Conservation (phyloP, 208 protist genomes). For the Wallacemonas sp. region DNA sequence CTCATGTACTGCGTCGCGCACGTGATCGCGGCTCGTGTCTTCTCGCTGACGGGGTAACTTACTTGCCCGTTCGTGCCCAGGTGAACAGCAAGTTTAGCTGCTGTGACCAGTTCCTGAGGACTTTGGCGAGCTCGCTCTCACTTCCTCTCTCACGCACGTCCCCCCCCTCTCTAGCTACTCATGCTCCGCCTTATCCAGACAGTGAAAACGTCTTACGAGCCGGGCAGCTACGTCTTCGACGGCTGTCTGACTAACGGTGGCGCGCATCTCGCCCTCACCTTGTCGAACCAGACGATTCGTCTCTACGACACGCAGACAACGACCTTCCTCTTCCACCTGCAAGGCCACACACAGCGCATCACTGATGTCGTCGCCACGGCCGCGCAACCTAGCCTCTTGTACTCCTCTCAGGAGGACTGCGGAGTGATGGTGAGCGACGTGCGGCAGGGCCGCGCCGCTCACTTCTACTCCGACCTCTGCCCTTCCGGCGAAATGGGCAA, state of each 20-base stretch:
- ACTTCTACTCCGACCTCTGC: conserved; percentile 71
- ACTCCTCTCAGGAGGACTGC: conserved; percentile 72
- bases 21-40: conserved; percentile 7
- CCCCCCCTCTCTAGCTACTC: background rate
- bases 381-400: conserved; percentile 48
- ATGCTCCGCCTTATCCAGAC: conserved; percentile 44
- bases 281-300: conserved; percentile 55
- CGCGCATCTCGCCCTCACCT: conserved; percentile 47
- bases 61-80: too few species aligned
- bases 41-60: too few species aligned
- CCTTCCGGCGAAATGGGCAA: conserved; percentile 30
- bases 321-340: conserved; percentile 39
- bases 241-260: conserved; percentile 60
- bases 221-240: conserved; percentile 61
- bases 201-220: conserved; percentile 53
- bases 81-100: too few species aligned
- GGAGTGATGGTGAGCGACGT: conserved; percentile 80
- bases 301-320: conserved; percentile 61
- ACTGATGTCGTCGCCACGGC: conserved; percentile 47
- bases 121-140: too few species aligned
- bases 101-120: too few species aligned
- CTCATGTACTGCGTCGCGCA: background rate
- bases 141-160: background rate
- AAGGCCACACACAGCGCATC: conserved; percentile 65
- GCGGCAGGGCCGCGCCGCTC: conserved; percentile 35